Evolutionary conservation across 1,284 basidiomycete species (phyloP).

Genomic region (Rhizoctonia solani): DNA sequence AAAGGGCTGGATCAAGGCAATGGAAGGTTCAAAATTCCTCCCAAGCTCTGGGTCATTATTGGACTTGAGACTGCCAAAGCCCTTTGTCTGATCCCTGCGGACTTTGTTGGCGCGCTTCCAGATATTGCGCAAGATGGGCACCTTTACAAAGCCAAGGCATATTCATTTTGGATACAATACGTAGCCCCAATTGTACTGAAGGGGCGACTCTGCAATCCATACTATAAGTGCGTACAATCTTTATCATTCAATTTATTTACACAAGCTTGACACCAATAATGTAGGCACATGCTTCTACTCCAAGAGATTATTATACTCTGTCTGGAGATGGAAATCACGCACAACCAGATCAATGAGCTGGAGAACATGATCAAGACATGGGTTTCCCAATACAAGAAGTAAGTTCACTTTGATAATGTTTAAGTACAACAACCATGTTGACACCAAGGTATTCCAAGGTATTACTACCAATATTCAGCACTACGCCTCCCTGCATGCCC

Average conservation of each 20-base stretch:
- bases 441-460: conserved; percentile 31
- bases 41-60: conserved; percentile 44
- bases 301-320: conserved; percentile 15
- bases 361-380: neutral
- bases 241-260: neutral
- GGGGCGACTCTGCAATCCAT: neutral
- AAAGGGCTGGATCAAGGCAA: conserved; percentile 48
- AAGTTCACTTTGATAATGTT: neutral
- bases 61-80: conserved; percentile 43
- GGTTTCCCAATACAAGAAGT: conserved; percentile 8
- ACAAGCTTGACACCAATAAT: neutral
- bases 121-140: neutral
- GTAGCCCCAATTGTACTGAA: conserved; percentile 1
- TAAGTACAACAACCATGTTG: neutral
- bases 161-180: no score
- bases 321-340: neutral
- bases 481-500: conserved; percentile 38
- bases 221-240: neutral
- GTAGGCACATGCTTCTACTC: conserved; percentile 2
- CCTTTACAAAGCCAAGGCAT: conserved; percentile 1
- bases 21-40: conserved; percentile 42
- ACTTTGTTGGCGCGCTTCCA: conserved; percentile 43
- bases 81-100: conserved; percentile 43
- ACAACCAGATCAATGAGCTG: neutral
- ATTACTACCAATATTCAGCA: conserved; percentile 40